A percentile compares a stretch with the other conserved stretches of the same genome.
phyloP scores from a whole-genome alignment of 768 basidiomycete genomes.

The Boletus rufocinnamomeus region DNA sequence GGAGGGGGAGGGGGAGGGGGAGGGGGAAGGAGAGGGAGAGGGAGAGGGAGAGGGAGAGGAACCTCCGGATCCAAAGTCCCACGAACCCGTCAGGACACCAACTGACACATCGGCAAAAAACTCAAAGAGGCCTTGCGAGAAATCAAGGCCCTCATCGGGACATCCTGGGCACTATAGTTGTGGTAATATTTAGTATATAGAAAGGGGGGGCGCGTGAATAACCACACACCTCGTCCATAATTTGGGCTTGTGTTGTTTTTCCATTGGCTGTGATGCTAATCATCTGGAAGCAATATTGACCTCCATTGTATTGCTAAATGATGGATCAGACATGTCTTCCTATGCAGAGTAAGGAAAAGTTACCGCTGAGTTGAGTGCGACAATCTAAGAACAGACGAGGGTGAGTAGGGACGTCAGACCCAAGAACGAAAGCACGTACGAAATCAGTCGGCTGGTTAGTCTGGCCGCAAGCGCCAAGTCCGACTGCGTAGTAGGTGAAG shows the following conservation, averaged over 20 bases:
- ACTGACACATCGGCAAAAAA: constrained; percentile 49
- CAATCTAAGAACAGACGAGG: constrained; percentile 42
- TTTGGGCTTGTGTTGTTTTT: constrained; percentile 54
- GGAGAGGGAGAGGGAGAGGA: constrained; percentile 27
- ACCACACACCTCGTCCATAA: constrained; percentile 57
- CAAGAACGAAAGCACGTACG: constrained; percentile 26
- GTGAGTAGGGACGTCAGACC: constrained; percentile 5
- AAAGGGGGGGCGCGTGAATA: neutral
- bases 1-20: constrained; percentile 29
- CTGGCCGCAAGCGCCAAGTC: constrained; percentile 46
- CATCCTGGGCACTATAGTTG: constrained; percentile 63
- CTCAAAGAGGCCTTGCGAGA: constrained; percentile 65
- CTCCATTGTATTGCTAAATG: constrained; percentile 54
- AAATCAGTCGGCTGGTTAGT: constrained; percentile 34
- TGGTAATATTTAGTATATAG: neutral
- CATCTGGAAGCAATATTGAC: constrained; percentile 56
- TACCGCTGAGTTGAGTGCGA: constrained; percentile 44
- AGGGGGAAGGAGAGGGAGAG: constrained; percentile 25
- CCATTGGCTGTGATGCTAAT: constrained; percentile 66
- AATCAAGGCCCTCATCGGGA: constrained; percentile 63
- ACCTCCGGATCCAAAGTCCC: constrained; percentile 44
- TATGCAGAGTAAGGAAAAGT: neutral
- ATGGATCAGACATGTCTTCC: constrained; percentile 2
- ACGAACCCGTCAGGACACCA: constrained; percentile 62
- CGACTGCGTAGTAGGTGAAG: constrained; percentile 43